Evolutionary conservation across 2,329 filamentous ascomycete species (phyloP).

Genomic region (Escovopsis sp.): DNA sequence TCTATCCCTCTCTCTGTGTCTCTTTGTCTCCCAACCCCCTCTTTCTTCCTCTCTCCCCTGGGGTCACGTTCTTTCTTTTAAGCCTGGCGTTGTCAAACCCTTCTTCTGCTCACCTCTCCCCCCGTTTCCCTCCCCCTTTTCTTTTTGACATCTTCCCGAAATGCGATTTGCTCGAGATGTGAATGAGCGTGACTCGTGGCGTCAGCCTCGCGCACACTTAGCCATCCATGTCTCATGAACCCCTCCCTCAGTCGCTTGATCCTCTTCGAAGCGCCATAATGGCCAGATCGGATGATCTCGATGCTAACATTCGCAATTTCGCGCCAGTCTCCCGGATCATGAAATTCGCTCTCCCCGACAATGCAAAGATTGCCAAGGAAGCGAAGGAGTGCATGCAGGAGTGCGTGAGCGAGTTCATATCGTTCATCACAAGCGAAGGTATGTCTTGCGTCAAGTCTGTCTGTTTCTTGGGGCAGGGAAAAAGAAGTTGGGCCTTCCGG

Average conservation of each 20-base stretch:
- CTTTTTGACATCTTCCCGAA: constrained; percentile 12
- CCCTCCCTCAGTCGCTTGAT: constrained; percentile 35
- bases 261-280: constrained; percentile 30
- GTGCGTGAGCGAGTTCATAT: constrained; percentile 99
- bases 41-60: too few species aligned
- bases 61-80: too few species aligned
- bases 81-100: too few species aligned
- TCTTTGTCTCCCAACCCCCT: too few species aligned
- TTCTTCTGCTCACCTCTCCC: too few species aligned
- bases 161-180: constrained; percentile 28
- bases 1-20: constrained; percentile 1
- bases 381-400: constrained; percentile 99
- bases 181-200: constrained; percentile 12
- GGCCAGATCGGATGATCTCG: constrained; percentile 41
- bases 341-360: constrained; percentile 94
- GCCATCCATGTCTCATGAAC: constrained; percentile 45
- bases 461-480: background rate
- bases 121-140: background rate
- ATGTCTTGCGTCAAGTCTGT: constrained; percentile 22
- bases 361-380: constrained; percentile 97
- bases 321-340: constrained; percentile 96
- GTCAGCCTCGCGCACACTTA: constrained; percentile 19
- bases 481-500: too few species aligned
- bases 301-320: constrained; percentile 92
- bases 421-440: constrained; percentile 99